Evolutionary conservation across 176 grass and related monocot species (phyloP), one percentile per base, ranked within the genome.

Genomic region (Neostapfia colusana): DNA sequence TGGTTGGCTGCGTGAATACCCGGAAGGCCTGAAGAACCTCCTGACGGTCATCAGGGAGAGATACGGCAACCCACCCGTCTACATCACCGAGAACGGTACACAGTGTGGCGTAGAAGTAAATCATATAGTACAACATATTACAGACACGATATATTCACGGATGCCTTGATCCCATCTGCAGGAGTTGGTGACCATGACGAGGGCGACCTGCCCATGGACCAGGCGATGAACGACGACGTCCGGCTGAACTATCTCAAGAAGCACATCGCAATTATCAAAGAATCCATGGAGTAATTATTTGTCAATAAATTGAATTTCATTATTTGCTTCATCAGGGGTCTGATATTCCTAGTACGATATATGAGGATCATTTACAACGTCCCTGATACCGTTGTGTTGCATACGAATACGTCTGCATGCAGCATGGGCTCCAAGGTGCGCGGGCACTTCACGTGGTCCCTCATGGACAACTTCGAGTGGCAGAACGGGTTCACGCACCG

Each of bases 391-490:
- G 17, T 5, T 53, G 1, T 18, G 46, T 16, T n/a, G 2, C 8
- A 18, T 6, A 10, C 10, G 3, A 54, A 54, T 2, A 54, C 51
- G 18, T 20, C 7, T 9, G 51, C 62, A 82, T 9, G 51, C 62
- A 82, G 80, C 12, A 35, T 7, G 26, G 87, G 82, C 0, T 59
- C 34, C 0, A 8, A 78, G 1, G 78, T 89, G 59, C 70, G 35
- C 0, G 87, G 82, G 6, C 54, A 85, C 73, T 89, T 85, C 62
- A 44, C 63, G 0, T 89, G 87, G 87, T 43, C 67, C 8, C 67
- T 89, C 6, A 1, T 85, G 3, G 87, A 85, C 57, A 76, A 77
- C 82, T 89, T 84, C 4, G 87, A 89, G 42, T 89, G 87, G 87
- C 0, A 1, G 9, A 42, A 15, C 3, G 82, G 87, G 6, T 89